phyloP scores from a whole-genome alignment of 306 rosid genomes.

The Cucurbita pepo region DNA sequence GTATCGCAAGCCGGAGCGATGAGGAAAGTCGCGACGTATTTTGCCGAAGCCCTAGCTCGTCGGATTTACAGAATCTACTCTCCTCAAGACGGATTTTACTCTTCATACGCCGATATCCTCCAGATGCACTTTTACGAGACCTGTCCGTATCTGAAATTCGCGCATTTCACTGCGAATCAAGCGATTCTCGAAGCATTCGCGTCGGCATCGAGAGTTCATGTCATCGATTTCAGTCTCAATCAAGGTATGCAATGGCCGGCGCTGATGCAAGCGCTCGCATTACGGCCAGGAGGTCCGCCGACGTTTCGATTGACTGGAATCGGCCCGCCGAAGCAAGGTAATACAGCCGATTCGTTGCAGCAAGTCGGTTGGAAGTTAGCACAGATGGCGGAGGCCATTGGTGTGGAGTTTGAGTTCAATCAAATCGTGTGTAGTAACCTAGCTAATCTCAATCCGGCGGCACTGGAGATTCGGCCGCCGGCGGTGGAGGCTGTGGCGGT shows the following conservation, averaged over 20 bases:
- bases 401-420: slow-evolving; percentile 2
- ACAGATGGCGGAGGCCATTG: not conserved
- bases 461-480: not conserved
- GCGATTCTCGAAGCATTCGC: slow-evolving; percentile 72
- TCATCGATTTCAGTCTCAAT: slow-evolving; percentile 62
- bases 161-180: slow-evolving; percentile 86
- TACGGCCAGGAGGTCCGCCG: slow-evolving; percentile 1
- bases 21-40: slow-evolving; percentile 62
- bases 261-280: slow-evolving; percentile 10
- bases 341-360: not conserved
- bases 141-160: slow-evolving; percentile 73
- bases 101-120: slow-evolving; percentile 37
- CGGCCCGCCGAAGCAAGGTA: not conserved
- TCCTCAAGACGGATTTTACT: slow-evolving; percentile 26
- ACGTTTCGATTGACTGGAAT: slow-evolving; percentile 52
- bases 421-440: not conserved
- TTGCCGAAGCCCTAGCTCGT: slow-evolving; percentile 49
- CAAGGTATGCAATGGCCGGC: slow-evolving; percentile 36
- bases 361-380: slow-evolving; percentile 6
- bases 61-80: slow-evolving; percentile 48
- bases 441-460: not conserved
- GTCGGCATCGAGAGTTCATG: slow-evolving; percentile 44
- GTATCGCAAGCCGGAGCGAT: slow-evolving; percentile 59
- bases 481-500: slow-evolving; percentile 5
- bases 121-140: slow-evolving; percentile 79